Evolutionary conservation across 768 basidiomycete species (phyloP).

Genomic region (Chalciporus sphaerocephalus): DNA sequence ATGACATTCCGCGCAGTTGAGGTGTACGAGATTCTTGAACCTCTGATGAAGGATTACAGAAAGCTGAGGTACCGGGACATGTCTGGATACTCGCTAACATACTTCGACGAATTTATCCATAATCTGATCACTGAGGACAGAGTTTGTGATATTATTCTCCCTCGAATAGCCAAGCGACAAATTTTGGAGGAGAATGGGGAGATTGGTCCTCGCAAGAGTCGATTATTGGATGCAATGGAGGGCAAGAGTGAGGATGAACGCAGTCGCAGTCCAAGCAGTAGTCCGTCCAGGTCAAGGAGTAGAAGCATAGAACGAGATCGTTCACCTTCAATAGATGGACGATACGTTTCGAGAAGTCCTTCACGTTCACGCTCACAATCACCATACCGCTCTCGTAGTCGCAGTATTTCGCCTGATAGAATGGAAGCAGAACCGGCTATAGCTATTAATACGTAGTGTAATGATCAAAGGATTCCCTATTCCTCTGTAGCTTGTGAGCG

Average conservation of each 20-base stretch:
- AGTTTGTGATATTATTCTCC: slow-evolving; percentile 94
- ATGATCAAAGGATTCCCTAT: slow-evolving; percentile 12
- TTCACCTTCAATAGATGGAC: slow-evolving; percentile 44
- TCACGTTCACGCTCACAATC: slow-evolving; percentile 44
- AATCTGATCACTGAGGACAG: slow-evolving; percentile 81
- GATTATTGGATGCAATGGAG: slow-evolving; percentile 85
- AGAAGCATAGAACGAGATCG: slow-evolving; percentile 21
- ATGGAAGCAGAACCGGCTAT: slow-evolving; percentile 42
- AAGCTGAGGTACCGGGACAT: slow-evolving; percentile 80
- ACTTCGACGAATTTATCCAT: slow-evolving; percentile 91
- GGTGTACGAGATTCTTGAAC: slow-evolving; percentile 91
- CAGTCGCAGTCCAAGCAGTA: slow-evolving; percentile 36
- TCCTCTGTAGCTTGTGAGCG: slow-evolving; percentile 11
- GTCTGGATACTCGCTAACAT: slow-evolving; percentile 78
- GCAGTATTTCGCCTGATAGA: slow-evolving; percentile 55
- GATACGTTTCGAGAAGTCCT: slow-evolving; percentile 65
- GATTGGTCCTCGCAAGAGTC: slow-evolving; percentile 78
- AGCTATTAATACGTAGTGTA: slow-evolving; percentile 15
- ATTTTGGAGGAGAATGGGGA: slow-evolving; percentile 92
- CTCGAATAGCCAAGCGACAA: slow-evolving; percentile 78
- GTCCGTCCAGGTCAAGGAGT: slow-evolving; percentile 23
- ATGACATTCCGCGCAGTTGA: slow-evolving; percentile 90
- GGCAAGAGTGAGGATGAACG: slow-evolving; percentile 53
- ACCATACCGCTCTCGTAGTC: slow-evolving; percentile 50
- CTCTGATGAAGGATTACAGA: slow-evolving; percentile 87